Evolutionary conservation across 345 rosid genomes (phyloP).

Genomic region (Brassica carinata): DNA sequence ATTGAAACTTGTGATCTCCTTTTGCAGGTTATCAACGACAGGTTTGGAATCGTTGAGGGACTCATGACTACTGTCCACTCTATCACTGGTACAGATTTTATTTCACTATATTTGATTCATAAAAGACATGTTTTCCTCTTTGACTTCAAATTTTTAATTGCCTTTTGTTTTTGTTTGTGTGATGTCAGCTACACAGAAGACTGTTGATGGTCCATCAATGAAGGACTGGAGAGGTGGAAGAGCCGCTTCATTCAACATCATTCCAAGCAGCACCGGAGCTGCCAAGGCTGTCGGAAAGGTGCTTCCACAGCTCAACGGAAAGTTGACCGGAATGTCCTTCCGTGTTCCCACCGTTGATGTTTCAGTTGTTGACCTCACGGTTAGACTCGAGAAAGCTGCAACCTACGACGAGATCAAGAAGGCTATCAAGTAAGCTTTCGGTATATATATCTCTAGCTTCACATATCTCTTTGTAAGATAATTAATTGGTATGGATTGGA

Average conservation of each 20-base stretch:
- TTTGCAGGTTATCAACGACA: slow-evolving; percentile 71
- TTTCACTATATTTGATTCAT: not conserved
- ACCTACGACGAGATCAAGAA: slow-evolving; percentile 68
- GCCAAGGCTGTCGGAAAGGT: slow-evolving; percentile 96
- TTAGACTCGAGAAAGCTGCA: slow-evolving; percentile 73
- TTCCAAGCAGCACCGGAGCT: slow-evolving; percentile 87
- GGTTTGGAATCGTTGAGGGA: slow-evolving; percentile 89
- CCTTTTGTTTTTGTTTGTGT: not conserved
- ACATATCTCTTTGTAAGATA: not conserved
- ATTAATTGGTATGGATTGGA: not conserved
- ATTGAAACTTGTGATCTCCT: slow-evolving; percentile 2
- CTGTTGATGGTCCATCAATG: slow-evolving; percentile 85
- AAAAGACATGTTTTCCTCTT: not conserved
- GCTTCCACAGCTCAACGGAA: slow-evolving; percentile 71
- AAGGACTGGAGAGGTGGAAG: slow-evolving; percentile 98
- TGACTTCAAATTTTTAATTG: not conserved
- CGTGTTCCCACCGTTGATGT: slow-evolving; percentile 89
- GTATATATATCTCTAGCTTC: not conserved
- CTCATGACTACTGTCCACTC: slow-evolving; percentile 93
- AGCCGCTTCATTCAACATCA: slow-evolving; percentile 92
- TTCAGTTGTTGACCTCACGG: slow-evolving; percentile 83
- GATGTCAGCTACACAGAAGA: slow-evolving; percentile 69
- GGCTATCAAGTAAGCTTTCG: slow-evolving; percentile 57
- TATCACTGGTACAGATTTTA: slow-evolving; percentile 58
- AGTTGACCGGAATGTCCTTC: slow-evolving; percentile 85